Evolutionary conservation across 1,284 basidiomycete genomes (phyloP), one percentile per base, ranked within the genome.

Genomic region (Ganoderma sinense): DNA sequence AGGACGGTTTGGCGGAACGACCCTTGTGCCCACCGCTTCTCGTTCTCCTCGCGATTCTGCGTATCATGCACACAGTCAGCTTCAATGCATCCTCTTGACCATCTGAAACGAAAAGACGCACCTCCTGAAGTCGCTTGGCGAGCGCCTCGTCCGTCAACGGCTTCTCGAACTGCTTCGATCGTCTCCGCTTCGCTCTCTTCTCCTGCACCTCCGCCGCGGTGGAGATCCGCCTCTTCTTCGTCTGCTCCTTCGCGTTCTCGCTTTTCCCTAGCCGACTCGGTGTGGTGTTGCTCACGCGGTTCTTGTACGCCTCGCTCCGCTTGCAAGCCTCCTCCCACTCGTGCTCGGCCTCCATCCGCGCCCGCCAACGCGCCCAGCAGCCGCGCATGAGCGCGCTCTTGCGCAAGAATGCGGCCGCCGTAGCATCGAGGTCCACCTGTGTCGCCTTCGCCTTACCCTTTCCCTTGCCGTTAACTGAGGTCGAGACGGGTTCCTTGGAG

Each of bases 11-110:
- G 78, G 2, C 92, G 82, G 81, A 93, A 92, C 0, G 91, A 89
- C 18, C 90, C 90, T 63, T 83, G 84, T 0, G 89, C 88, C 92
- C 92, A 94, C 51, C 91, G 87, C 26, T 84, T 85, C 73, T 88
- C 86, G 69, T 92, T 86, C 73, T 91, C 90, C 78, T 88, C 86
- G 66, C 89, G 86, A 72, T 92, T 93, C 91, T 93, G 75, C 23
- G 2, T 56, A 41, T n/a, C 69, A 66, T 66, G 18, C 10, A 55
- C 55, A 31, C n/a, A 18, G 26, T 39, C 36, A 58, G 26, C 65
- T 65, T 31, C 31, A 48, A 39, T 48, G 31, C 16, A 31, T 53
- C 23, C 23, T 29, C 14, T 5, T 53, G 65, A 73, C 66, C 66
- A 62, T 69, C 69, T 73, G 60, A n/a, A n/a, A n/a, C n/a, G 68